These are phyloP conservation scores for Ogataea wickerhamii DNA, from an alignment of 805 yeast species.

Conservation along the genomic window DNA sequence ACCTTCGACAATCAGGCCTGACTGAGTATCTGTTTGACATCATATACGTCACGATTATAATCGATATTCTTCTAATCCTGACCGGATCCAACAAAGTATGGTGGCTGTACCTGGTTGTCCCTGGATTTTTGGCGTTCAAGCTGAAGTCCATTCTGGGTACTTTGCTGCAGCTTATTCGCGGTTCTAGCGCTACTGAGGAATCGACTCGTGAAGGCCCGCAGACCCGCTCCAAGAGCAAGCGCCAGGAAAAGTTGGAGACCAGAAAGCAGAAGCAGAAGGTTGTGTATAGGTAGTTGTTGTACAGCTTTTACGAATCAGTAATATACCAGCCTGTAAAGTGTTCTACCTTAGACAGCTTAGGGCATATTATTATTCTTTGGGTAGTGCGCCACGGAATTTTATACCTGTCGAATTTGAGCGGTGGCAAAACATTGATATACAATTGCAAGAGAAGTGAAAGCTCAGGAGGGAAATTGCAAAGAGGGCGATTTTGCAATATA, in stretches of 20 bases:
- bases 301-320: too few species aligned
- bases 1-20: constrained; percentile 58
- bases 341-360: too few species aligned
- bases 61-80: constrained; percentile 50
- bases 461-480: too few species aligned
- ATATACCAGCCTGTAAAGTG: too few species aligned
- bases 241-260: constrained; percentile 39
- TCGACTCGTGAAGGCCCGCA: constrained; percentile 13
- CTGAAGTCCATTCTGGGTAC: constrained; percentile 36
- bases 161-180: constrained; percentile 21
- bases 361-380: too few species aligned
- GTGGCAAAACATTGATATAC: not conserved
- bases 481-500: not conserved
- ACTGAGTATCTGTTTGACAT: constrained; percentile 73
- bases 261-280: constrained; percentile 24
- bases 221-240: constrained; percentile 28
- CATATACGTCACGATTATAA: constrained; percentile 59
- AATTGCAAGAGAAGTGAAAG: not conserved
- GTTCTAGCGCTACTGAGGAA: constrained; percentile 10
- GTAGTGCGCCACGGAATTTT: too few species aligned
- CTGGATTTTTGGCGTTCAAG: constrained; percentile 50
- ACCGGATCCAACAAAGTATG: constrained; percentile 60
- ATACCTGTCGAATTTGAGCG: not conserved
- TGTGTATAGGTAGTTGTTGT: constrained; percentile 5
- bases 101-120: constrained; percentile 50